phyloP scores from a whole-genome alignment of 805 yeast genomes.

The Debaryomyces castellii region DNA sequence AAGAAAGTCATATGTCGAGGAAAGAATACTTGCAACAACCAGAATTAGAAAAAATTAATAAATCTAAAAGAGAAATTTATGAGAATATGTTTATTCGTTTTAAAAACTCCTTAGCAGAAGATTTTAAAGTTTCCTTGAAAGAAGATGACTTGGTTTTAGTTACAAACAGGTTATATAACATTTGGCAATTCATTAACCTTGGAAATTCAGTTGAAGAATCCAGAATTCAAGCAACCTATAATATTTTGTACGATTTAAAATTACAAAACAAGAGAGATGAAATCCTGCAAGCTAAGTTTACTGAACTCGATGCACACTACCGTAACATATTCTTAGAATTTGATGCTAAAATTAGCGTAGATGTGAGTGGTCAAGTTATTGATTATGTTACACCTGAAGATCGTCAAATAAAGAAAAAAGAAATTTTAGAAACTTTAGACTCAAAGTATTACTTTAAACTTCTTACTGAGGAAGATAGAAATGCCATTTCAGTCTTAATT shows the following conservation, averaged over 20 bases:
- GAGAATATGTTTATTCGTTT: constrained; percentile 13
- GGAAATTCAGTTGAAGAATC: constrained; percentile 63
- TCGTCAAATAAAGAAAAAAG: constrained; percentile 18
- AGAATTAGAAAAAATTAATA: constrained; percentile 40
- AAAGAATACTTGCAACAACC: constrained; percentile 63
- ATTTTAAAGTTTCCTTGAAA: constrained; percentile 30
- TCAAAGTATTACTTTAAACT: constrained; percentile 18
- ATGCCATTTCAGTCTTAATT: constrained; percentile 44
- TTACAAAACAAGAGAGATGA: constrained; percentile 40
- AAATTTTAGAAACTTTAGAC: constrained; percentile 19
- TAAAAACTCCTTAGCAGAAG: constrained; percentile 11
- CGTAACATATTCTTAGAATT: constrained; percentile 33
- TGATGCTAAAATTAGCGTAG: constrained; percentile 51
- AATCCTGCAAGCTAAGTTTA: constrained; percentile 25
- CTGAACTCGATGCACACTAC: constrained; percentile 27
- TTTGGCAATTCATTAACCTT: constrained; percentile 45
- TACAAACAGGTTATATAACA: constrained; percentile 49
- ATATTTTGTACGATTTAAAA: constrained; percentile 44
- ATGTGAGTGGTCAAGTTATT: constrained; percentile 40
- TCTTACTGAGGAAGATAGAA: constrained; percentile 36
- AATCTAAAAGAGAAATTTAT: constrained; percentile 43
- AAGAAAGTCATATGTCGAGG: constrained; percentile 62
- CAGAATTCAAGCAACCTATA: constrained; percentile 54
- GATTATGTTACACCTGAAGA: constrained; percentile 33
- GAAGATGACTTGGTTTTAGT: constrained; percentile 19